These are phyloP conservation scores for Clavulina sp. DNA, from an alignment of 768 basidiomycete genomes.

Conservation along the genomic window DNA sequence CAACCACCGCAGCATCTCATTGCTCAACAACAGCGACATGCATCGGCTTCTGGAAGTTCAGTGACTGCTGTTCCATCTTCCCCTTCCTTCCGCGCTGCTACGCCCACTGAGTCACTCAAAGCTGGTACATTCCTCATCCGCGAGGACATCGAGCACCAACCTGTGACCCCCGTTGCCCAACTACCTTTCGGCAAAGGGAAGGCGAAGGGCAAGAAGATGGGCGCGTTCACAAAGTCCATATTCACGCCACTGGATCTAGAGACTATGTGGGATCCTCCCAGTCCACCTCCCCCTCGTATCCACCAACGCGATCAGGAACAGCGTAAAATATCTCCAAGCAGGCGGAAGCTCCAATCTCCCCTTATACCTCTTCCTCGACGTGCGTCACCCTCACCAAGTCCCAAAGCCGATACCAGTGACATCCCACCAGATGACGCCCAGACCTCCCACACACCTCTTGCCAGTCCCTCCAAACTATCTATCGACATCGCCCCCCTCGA, in stretches of 20 bases:
- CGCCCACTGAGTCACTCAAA: neutral
- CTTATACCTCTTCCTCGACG: slow-evolving; percentile 10
- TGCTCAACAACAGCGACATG: neutral
- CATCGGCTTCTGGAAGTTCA: slow-evolving; percentile 10
- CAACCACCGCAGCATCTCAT: neutral
- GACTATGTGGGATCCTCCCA: slow-evolving; percentile 87
- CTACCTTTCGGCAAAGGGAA: slow-evolving; percentile 28
- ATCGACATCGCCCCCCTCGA: slow-evolving; percentile 5
- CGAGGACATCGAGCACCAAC: slow-evolving; percentile 40
- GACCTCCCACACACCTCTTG: too few relatives aligned
- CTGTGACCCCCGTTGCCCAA: slow-evolving; percentile 49
- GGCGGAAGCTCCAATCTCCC: neutral
- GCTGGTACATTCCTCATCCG: slow-evolving; percentile 61
- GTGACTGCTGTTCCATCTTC: neutral
- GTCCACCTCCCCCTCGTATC: slow-evolving; percentile 32
- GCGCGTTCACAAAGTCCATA: slow-evolving; percentile 37
- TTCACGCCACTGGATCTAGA: slow-evolving; percentile 80
- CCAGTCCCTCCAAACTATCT: too few relatives aligned
- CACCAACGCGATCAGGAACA: slow-evolving; percentile 11
- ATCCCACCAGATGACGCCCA: slow-evolving; percentile 16
- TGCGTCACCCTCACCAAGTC: slow-evolving; percentile 12
- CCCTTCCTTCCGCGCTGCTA: neutral
- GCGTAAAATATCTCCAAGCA: slow-evolving; percentile 1
- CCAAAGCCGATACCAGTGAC: slow-evolving; percentile 14
- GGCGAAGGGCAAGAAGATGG: slow-evolving; percentile 18